These are phyloP conservation scores for Tetrapisispora iriomotensis DNA, from an alignment of 805 yeast genomes.

Conservation along the genomic window DNA sequence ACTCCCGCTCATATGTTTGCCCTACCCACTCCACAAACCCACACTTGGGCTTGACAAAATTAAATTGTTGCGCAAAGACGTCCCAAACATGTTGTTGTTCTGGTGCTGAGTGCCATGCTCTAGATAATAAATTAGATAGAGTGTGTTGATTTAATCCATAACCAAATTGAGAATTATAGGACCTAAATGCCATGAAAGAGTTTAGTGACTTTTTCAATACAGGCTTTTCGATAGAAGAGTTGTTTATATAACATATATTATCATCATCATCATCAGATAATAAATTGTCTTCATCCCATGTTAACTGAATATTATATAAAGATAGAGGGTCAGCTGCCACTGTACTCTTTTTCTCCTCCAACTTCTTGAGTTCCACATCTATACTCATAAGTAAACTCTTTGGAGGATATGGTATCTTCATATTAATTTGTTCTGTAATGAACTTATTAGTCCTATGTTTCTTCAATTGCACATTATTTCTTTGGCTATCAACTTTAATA, in stretches of 20 bases:
- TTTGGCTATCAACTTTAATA: not conserved
- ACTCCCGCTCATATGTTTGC: slow-evolving; percentile 5
- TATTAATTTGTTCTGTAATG: not conserved
- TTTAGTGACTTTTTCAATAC: slow-evolving; percentile 9
- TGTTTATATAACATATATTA: not conserved
- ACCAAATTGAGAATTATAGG: slow-evolving; percentile 20
- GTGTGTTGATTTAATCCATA: slow-evolving; percentile 15
- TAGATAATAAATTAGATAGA: slow-evolving; percentile 14
- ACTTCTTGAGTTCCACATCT: slow-evolving; percentile 6
- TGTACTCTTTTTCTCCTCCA: not conserved
- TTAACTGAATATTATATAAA: not conserved
- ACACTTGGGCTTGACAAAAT: slow-evolving; percentile 20
- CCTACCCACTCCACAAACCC: slow-evolving; percentile 38
- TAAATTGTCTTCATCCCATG: not conserved
- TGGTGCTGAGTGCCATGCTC: slow-evolving; percentile 14
- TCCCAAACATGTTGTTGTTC: slow-evolving; percentile 12
- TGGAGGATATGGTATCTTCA: slow-evolving; percentile 12
- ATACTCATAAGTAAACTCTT: slow-evolving; percentile 5
- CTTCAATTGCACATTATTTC: slow-evolving; percentile 1
- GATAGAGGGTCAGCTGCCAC: not conserved
- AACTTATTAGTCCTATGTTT: not conserved
- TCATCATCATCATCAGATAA: not conserved
- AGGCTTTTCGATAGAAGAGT: too few species aligned
- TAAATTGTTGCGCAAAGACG: slow-evolving; percentile 20
- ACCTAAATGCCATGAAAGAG: slow-evolving; percentile 21